Conservation (phyloP, 2,329 filamentous ascomycete genomes). For the Cladophialophora immunda region DNA sequence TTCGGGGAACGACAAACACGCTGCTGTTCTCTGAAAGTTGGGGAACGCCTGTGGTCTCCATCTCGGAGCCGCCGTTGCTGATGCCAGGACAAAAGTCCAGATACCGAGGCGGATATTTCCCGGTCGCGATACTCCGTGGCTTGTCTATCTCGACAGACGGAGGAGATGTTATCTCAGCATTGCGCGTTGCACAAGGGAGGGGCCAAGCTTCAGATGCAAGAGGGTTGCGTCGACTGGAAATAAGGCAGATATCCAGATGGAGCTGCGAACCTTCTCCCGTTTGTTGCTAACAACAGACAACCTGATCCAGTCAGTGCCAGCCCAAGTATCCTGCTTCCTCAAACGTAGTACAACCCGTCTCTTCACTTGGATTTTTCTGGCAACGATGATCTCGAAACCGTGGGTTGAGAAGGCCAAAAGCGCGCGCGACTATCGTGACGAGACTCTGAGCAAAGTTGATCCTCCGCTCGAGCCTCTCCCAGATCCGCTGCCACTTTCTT, state of each 20-base stretch:
- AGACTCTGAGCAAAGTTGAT: slow-evolving; percentile 40
- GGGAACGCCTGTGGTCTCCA: neutral
- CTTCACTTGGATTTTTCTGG: neutral
- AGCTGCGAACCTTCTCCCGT: neutral
- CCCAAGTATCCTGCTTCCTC: neutral
- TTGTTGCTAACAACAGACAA: neutral
- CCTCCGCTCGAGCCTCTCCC: slow-evolving; percentile 35
- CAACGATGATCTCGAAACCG: slow-evolving; percentile 22
- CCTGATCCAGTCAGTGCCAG: neutral
- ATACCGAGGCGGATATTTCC: slow-evolving; percentile 8
- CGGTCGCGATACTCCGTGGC: slow-evolving; percentile 26
- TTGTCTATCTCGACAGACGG: slow-evolving; percentile 20
- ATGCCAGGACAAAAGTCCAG: slow-evolving; percentile 5
- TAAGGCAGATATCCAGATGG: neutral
- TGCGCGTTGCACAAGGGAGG: neutral
- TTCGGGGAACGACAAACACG: neutral
- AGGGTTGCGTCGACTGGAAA: neutral
- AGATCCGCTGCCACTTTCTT: slow-evolving; percentile 42
- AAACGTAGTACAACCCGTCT: neutral
- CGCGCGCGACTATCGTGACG: slow-evolving; percentile 38
- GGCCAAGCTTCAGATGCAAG: neutral
- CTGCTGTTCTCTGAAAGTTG: neutral
- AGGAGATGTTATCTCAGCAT: slow-evolving; percentile 16
- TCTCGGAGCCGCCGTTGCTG: neutral
- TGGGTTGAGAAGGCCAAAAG: slow-evolving; percentile 39